Conservation (phyloP, 306 rosid species). For the Casuarina equisetifolia region DNA sequence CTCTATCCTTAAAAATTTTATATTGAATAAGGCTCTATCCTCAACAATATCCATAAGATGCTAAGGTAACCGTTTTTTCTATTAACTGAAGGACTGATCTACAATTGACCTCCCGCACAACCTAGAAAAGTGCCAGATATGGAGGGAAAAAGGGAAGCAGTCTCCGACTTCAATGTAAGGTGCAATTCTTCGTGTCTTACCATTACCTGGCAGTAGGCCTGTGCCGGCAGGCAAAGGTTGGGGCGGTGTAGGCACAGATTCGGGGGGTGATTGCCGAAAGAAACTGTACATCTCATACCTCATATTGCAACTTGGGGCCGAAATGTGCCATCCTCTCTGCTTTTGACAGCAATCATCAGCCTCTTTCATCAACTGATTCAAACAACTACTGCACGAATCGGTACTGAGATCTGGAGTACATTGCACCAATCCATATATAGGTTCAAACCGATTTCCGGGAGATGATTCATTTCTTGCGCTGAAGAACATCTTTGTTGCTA, state of each 20-base stretch:
- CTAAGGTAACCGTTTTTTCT: too few relatives aligned
- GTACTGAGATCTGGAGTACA: conserved; percentile 38
- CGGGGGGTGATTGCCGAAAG: neutral
- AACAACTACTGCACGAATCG: conserved; percentile 30
- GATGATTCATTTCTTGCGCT: neutral
- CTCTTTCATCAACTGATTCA: conserved; percentile 16
- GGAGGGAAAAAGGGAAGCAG: neutral
- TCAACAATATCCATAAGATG: too few relatives aligned
- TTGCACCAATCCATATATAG: conserved; percentile 36
- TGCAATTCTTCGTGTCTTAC: conserved; percentile 7
- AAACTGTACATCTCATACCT: conserved; percentile 39
- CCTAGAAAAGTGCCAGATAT: neutral
- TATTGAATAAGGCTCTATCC: too few relatives aligned
- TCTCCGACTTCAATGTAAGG: neutral
- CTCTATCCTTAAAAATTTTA: too few relatives aligned
- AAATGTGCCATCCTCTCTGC: conserved; percentile 39
- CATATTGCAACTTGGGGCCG: conserved; percentile 38
- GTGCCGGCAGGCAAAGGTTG: neutral
- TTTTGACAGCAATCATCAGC: neutral
- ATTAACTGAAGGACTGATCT: too few relatives aligned
- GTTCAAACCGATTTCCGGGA: neutral
- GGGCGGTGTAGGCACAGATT: neutral
- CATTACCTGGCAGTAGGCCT: neutral
- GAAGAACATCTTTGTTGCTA: neutral
- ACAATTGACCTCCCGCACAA: neutral